phyloP scores from a whole-genome alignment of 352 stramenopile genomes.

The Phytophthora megakarya region DNA sequence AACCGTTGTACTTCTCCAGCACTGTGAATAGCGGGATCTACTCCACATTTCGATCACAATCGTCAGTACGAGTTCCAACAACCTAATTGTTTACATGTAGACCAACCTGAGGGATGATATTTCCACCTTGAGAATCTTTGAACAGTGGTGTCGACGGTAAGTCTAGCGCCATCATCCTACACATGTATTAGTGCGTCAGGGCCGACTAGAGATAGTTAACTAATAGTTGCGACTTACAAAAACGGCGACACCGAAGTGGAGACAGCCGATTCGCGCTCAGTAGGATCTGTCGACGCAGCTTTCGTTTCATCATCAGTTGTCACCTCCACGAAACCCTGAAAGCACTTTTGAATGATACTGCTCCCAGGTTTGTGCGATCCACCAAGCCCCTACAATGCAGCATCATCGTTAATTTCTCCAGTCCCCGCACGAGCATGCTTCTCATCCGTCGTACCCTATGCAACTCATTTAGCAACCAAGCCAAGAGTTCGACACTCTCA shows the following conservation, averaged over 20 bases:
- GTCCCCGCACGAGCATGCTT: not conserved
- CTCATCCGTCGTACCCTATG: conserved; percentile 64
- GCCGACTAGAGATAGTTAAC: not conserved
- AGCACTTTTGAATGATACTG: conserved; percentile 96
- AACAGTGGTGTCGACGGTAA: conserved; percentile 98
- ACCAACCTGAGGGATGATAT: conserved; percentile 95
- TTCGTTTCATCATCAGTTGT: conserved; percentile 82
- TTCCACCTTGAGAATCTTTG: conserved; percentile 96
- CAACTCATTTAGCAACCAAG: conserved; percentile 96
- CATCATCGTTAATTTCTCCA: conserved; percentile 14
- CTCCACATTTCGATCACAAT: not conserved
- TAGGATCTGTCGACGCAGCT: conserved; percentile 23
- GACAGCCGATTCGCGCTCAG: conserved; percentile 39
- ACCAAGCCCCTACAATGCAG: conserved; percentile 61
- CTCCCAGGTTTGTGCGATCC: conserved; percentile 85
- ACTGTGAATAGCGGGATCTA: conserved; percentile 97
- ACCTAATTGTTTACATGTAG: not conserved
- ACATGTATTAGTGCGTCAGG: conserved; percentile 18
- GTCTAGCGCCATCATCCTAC: conserved; percentile 96
- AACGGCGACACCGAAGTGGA: conserved; percentile 66
- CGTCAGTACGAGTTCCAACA: not conserved
- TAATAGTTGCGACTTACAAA: conserved; percentile 44
- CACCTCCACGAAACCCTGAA: conserved; percentile 95
- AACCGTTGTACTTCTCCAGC: conserved; percentile 97
- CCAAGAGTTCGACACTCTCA: conserved; percentile 96